A percentile compares a stretch with the other conserved stretches of the same genome.
phyloP scores from a whole-genome alignment of 176 grass and related monocot species.

The Puccinellia tenuiflora region DNA sequence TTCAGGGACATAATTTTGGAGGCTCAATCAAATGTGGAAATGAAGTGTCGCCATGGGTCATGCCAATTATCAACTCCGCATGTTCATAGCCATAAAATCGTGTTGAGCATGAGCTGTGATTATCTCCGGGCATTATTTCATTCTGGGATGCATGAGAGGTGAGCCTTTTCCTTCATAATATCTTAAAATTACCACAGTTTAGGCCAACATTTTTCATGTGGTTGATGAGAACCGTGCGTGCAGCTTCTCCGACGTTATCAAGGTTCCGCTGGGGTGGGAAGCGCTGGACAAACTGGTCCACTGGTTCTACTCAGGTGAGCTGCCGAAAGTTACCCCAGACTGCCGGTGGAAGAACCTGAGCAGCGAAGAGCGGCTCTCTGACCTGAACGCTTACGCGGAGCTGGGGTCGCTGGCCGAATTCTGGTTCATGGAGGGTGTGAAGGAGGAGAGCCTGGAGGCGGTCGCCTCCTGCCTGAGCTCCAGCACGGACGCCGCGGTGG shows the following conservation, averaged over 20 bases:
- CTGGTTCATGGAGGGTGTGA: conserved; percentile 69
- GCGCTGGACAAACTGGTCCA: conserved; percentile 51
- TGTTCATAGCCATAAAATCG: conserved; percentile 61
- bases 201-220: neutral
- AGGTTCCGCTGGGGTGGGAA: conserved; percentile 46
- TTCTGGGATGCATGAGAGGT: conserved; percentile 96
- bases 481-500: conserved; percentile 5
- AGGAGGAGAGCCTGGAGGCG: conserved; percentile 41
- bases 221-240: neutral
- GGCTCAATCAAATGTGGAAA: conserved; percentile 45
- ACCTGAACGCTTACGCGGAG: conserved; percentile 50
- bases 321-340: conserved; percentile 21
- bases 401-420: conserved; percentile 70
- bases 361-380: conserved; percentile 24
- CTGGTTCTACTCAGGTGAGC: conserved; percentile 63
- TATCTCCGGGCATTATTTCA: conserved; percentile 73
- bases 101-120: conserved; percentile 59
- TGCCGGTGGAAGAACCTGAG: conserved; percentile 55
- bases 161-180: neutral
- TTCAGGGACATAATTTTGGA: conserved; percentile 87
- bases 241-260: conserved; percentile 61
- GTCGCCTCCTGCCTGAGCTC: conserved; percentile 37
- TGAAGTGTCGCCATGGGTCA: conserved; percentile 27
- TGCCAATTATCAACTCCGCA: conserved; percentile 57
- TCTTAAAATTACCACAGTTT: neutral